Evolutionary conservation across 2,329 filamentous ascomycete genomes (phyloP).

Genomic region (Verticillium dahliae): DNA sequence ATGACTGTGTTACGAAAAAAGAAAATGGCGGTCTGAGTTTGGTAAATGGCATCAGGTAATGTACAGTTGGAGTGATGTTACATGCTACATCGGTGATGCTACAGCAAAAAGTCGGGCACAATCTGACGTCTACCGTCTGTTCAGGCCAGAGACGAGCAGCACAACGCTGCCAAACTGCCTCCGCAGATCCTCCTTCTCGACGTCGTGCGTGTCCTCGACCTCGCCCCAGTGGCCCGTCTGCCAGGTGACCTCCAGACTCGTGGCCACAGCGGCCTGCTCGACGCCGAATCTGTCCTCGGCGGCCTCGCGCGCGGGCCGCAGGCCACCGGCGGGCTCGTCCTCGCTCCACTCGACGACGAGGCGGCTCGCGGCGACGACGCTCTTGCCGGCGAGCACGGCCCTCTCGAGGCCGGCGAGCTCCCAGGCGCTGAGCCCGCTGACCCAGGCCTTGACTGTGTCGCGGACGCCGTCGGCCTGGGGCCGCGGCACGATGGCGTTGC

Average conservation of each 20-base stretch:
- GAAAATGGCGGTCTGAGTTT: too few species aligned
- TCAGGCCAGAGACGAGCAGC: conserved; percentile 62
- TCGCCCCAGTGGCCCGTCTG: conserved; percentile 91
- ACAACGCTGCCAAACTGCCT: conserved; percentile 85
- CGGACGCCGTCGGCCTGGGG: conserved; percentile 68
- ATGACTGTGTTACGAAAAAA: too few species aligned
- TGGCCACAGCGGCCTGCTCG: conserved; percentile 71
- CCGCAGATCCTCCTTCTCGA: conserved; percentile 82
- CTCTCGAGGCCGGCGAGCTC: conserved; percentile 85
- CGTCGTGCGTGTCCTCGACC: conserved; percentile 97
- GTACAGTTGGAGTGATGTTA: neutral
- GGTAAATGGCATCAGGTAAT: neutral
- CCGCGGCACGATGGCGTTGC: conserved; percentile 68
- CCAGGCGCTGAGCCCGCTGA: conserved; percentile 63
- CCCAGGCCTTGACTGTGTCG: conserved; percentile 72
- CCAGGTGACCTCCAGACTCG: conserved; percentile 81
- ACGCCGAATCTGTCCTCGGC: conserved; percentile 58
- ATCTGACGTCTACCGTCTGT: neutral
- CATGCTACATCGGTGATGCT: neutral
- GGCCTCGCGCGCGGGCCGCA: conserved; percentile 13
- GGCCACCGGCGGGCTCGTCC: conserved; percentile 49
- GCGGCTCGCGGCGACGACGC: conserved; percentile 68
- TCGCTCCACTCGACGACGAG: conserved; percentile 85
- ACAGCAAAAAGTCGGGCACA: neutral
- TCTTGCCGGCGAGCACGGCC: conserved; percentile 79